These are phyloP conservation scores for Papiliotrema laurentii DNA, from an alignment of 1,284 basidiomycete species.

Conservation along the genomic window DNA sequence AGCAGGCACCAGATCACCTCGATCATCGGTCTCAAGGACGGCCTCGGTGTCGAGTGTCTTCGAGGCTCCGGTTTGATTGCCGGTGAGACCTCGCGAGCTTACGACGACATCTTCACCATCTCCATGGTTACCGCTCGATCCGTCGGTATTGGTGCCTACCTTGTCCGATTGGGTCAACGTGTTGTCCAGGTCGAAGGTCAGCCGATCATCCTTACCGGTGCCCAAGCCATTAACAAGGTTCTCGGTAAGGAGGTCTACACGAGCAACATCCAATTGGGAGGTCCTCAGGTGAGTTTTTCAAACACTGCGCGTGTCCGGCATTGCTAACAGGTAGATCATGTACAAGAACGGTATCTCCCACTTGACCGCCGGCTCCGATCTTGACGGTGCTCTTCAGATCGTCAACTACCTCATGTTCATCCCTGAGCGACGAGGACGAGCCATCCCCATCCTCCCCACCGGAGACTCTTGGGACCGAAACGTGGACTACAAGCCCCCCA, in stretches of 20 bases:
- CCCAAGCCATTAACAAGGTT: conserved; percentile 96
- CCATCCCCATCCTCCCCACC: conserved; percentile 67
- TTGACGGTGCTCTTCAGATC: conserved; percentile 89
- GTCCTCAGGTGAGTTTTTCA: conserved; percentile 61
- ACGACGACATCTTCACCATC: conserved; percentile 99
- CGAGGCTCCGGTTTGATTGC: conserved; percentile 97
- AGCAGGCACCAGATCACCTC: conserved; percentile 90
- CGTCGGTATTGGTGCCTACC: conserved; percentile 98
- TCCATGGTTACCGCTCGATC: conserved; percentile 98
- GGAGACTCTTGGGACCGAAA: conserved; percentile 87
- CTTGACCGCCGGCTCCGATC: conserved; percentile 86
- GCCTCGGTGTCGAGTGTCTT: conserved; percentile 96
- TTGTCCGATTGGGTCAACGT: conserved; percentile 95
- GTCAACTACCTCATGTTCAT: conserved; percentile 94
- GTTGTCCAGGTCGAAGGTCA: conserved; percentile 99
- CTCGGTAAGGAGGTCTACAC: conserved; percentile 99
- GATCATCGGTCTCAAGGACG: conserved; percentile 92
- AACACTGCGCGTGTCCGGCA: not conserved
- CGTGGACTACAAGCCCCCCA: conserved; percentile 85
- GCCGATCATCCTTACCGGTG: conserved; percentile 98
- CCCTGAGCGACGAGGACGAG: conserved; percentile 68
- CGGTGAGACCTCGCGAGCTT: conserved; percentile 95
- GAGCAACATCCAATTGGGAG: conserved; percentile 96
- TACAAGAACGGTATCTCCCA: conserved; percentile 99
- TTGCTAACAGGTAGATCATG: conserved; percentile 64